Base-by-base conservation (phyloP, 1,284 basidiomycete species). In the Cutaneotrichosporon mucoides region DNA sequence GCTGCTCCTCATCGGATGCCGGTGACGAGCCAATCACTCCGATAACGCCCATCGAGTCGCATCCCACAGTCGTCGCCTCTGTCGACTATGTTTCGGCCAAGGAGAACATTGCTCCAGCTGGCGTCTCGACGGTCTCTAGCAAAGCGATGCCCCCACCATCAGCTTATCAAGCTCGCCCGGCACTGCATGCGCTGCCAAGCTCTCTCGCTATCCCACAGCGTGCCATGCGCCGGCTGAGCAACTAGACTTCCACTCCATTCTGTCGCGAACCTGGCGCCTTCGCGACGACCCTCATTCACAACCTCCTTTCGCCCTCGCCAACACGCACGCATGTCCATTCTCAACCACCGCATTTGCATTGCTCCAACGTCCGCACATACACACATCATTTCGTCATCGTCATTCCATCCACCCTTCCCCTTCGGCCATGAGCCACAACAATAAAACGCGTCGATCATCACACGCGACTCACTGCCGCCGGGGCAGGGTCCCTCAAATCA, bases 1-100 rank as follows among this genome's bases (percentile, higher is more conserved):
- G 72, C 37, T 74, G 75, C 56, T 66, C 75, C 1, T 76, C 76
- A 0, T 76, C 74, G 13, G 76, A 79, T 56, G 73, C 73, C 7
- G 76, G 76, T 41, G 76, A 78, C 59, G 76, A 78, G 48, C 76
- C 76, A 35, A 64, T 75, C 36, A 78, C 75, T 6, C 77, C 77
- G 8, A 73, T 76, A 67, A 78, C 77, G 6, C 76, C 77, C 38
- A 63, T 73, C 40, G 66, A 73, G 60, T 60, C 66, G 38, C 68
- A 71, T 53, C 65, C 73, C 4, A 69, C 71, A 56, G 61, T 63
- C 10, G n/a, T 53, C 41, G 53, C 43, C 55, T 13, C 15, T 24
- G 37, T 33, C 55, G 55, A 59, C 57, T 64, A 64, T 12, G 62
- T 68, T 38, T 60, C 66, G n/a, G 66, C 66, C 43, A 77, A 77